Conservation (phyloP, 2,329 filamentous ascomycete species). For the Verticillium albo-atrum region DNA sequence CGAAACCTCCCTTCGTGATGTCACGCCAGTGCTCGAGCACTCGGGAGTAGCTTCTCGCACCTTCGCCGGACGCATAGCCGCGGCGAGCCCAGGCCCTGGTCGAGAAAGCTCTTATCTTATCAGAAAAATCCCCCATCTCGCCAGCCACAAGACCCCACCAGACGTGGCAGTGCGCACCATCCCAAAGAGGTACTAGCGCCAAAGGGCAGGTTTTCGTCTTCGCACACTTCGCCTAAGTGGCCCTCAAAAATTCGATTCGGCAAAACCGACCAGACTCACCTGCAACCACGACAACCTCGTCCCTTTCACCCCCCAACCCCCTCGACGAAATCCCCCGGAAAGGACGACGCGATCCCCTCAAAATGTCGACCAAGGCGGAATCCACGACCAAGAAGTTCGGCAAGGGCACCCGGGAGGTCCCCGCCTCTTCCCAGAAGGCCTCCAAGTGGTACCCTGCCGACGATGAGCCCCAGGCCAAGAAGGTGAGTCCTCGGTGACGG, state of each 20-base stretch:
- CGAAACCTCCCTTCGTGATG: neutral
- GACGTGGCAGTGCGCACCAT: neutral
- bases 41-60: conserved; percentile 32
- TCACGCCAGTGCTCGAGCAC: conserved; percentile 6
- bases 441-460: conserved; percentile 99
- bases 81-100: neutral
- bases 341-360: conserved; percentile 20
- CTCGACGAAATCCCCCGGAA: conserved; percentile 8
- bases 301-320: conserved; percentile 3
- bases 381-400: conserved; percentile 90
- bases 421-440: conserved; percentile 83
- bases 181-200: neutral
- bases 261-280: neutral
- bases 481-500: conserved; percentile 64
- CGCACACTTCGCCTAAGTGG: neutral
- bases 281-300: neutral
- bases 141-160: conserved; percentile 26
- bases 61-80: conserved; percentile 20
- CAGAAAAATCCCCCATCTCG: conserved; percentile 4
- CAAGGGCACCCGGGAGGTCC: conserved; percentile 91
- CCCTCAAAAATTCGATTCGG: conserved; percentile 33
- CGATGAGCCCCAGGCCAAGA: conserved; percentile 83
- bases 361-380: conserved; percentile 69
- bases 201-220: neutral
- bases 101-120: conserved; percentile 17